Evolutionary conservation across 73 alveolate genomes (phyloP).

Genomic region (Paramecium sonneborni): DNA sequence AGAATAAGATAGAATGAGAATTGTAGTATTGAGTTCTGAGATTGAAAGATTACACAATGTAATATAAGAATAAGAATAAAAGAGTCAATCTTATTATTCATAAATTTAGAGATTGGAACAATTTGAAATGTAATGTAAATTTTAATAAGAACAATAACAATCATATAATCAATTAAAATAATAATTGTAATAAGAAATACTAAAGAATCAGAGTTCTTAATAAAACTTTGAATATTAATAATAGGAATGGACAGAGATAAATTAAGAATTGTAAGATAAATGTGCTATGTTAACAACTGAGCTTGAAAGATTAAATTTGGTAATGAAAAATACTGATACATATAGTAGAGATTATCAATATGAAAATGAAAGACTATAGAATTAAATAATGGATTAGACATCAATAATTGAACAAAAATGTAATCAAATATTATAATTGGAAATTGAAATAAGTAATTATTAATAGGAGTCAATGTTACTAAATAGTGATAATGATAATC

Average conservation of each 20-base stretch:
- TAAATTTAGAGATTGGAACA: not conserved
- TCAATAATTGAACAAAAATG: not conserved
- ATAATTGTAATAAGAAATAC: not conserved
- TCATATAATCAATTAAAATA: not conserved
- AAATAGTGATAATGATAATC: constrained; percentile 5
- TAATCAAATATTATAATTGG: not conserved
- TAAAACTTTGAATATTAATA: not conserved
- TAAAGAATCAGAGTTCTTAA: not conserved
- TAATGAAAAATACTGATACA: not conserved
- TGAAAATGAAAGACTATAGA: not conserved
- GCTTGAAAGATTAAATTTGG: constrained; percentile 33
- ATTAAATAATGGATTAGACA: not conserved
- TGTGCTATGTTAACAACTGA: constrained; percentile 45
- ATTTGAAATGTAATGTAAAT: not conserved
- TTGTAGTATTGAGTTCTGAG: constrained; percentile 3
- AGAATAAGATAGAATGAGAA: constrained; percentile 19
- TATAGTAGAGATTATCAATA: not conserved
- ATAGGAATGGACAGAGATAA: not conserved
- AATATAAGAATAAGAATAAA: not conserved
- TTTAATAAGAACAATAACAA: not conserved
- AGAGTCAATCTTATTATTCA: not conserved
- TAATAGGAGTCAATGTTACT: not conserved
- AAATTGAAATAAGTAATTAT: not conserved
- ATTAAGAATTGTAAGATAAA: not conserved
- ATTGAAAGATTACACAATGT: constrained; percentile 12